phyloP scores from a whole-genome alignment of 73 alveolate species.

The Paramecium primaurelia region DNA sequence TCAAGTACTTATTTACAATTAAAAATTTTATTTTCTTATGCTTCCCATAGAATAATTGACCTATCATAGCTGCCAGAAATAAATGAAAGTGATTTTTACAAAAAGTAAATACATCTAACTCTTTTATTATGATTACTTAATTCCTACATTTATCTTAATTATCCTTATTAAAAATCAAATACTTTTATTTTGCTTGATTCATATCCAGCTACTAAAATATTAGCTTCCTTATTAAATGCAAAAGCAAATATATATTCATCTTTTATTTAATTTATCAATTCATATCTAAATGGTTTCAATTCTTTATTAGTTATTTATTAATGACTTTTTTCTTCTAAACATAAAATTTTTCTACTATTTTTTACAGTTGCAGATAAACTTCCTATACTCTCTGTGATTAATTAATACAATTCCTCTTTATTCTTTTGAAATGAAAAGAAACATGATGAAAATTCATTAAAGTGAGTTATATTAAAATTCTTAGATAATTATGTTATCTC shows the following conservation, averaged over 20 bases:
- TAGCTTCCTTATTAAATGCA: neutral
- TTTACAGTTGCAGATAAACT: neutral
- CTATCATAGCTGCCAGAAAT: neutral
- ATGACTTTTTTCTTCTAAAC: neutral
- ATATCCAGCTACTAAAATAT: neutral
- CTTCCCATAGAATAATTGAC: neutral
- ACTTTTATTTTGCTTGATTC: neutral
- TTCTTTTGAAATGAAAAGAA: neutral
- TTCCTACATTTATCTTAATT: neutral
- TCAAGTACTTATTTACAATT: neutral
- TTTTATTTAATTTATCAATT: neutral
- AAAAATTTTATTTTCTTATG: neutral
- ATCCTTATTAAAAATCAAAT: neutral
- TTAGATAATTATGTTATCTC: neutral
- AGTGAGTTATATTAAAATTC: neutral
- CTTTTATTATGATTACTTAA: neutral
- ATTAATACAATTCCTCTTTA: neutral
- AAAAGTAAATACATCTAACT: neutral
- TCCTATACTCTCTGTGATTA: neutral
- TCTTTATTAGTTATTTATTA: neutral
- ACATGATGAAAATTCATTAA: neutral
- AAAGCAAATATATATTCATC: neutral
- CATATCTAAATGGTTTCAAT: neutral
- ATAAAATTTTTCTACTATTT: neutral
- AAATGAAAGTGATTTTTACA: neutral